Conservation (phyloP, 2,329 filamentous ascomycete species). For the Colletotrichum chlorophyti region DNA sequence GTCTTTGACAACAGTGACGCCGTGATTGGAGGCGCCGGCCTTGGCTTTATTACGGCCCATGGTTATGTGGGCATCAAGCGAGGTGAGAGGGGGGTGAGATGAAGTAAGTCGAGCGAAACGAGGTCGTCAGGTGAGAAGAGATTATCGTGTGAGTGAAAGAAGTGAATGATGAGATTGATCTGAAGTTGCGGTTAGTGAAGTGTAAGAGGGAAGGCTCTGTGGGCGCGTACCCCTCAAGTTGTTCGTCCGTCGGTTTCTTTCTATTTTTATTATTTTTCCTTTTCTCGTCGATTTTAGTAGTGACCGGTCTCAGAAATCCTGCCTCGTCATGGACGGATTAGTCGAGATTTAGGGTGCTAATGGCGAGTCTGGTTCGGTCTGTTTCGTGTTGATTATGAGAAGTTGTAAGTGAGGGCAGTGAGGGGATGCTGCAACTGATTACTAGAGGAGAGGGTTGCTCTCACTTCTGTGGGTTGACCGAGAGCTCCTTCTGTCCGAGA, state of each 20-base stretch:
- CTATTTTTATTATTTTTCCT: not conserved
- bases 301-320: too few species aligned
- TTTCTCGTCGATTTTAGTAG: not conserved
- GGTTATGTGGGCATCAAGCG: not conserved
- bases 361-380: too few species aligned
- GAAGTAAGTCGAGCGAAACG: too few species aligned
- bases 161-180: not conserved
- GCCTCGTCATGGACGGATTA: too few species aligned
- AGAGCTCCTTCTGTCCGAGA: too few species aligned
- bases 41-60: not conserved
- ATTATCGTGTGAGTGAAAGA: not conserved
- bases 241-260: not conserved
- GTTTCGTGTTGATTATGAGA: too few species aligned
- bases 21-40: not conserved
- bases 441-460: too few species aligned
- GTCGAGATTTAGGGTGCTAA: too few species aligned
- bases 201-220: not conserved
- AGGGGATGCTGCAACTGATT: too few species aligned
- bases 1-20: not conserved
- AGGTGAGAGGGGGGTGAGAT: not conserved
- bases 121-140: too few species aligned
- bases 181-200: not conserved
- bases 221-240: not conserved
- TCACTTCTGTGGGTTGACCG: too few species aligned
- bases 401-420: too few species aligned